Conservation (phyloP, 805 yeast genomes). For the Allodekkera sacchari region DNA sequence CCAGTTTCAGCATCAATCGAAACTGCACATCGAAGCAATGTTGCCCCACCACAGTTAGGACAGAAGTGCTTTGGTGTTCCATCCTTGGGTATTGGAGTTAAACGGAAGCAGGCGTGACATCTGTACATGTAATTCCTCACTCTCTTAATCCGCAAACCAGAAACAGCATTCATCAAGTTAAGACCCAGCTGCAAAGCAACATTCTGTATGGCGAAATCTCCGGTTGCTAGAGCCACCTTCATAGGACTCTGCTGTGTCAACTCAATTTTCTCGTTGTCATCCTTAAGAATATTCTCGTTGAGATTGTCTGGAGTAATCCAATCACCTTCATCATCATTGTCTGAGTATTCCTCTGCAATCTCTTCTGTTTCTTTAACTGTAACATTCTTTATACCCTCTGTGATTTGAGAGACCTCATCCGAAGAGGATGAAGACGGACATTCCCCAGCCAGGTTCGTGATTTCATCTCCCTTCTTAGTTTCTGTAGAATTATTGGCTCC, state of each 20-base stretch:
- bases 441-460: too few relatives aligned
- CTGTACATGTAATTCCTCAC: constrained; percentile 89
- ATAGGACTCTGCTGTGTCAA: constrained; percentile 21
- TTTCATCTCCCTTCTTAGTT: too few relatives aligned
- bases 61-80: constrained; percentile 84
- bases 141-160: constrained; percentile 78
- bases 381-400: background rate
- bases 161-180: constrained; percentile 72
- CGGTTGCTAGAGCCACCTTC: constrained; percentile 81
- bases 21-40: constrained; percentile 84
- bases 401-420: too few relatives aligned
- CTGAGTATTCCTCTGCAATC: constrained; percentile 37
- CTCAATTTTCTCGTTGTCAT: constrained; percentile 48
- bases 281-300: constrained; percentile 58
- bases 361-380: constrained; percentile 5
- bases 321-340: constrained; percentile 73
- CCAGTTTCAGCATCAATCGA: constrained; percentile 76
- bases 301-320: constrained; percentile 94
- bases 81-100: constrained; percentile 69
- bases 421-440: too few relatives aligned
- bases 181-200: constrained; percentile 87
- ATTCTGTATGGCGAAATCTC: constrained; percentile 97
- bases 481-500: too few relatives aligned
- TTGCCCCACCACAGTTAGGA: constrained; percentile 90
- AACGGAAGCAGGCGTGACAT: constrained; percentile 92